A percentile compares a stretch with the other conserved stretches of the same genome.
These are phyloP conservation scores for Vanrija humicola DNA, from an alignment of 1,284 basidiomycete genomes.

Conservation along the genomic window DNA sequence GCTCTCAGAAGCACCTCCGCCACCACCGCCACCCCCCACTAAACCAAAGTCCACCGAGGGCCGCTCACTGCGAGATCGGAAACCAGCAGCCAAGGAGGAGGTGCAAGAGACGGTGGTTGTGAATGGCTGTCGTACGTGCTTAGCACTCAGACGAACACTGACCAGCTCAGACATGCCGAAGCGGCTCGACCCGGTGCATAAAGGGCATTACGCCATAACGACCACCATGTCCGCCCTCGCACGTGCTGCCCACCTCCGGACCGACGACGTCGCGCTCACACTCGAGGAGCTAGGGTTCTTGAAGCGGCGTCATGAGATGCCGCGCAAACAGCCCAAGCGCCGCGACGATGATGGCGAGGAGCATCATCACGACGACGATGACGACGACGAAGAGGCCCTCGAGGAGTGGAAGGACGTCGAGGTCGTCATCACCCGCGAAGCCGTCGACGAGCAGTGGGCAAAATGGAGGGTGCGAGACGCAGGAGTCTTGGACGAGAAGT, in stretches of 20 bases:
- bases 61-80: conserved; percentile 19
- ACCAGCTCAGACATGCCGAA: conserved; percentile 9
- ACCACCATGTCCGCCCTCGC: conserved; percentile 71
- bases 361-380: not conserved
- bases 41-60: conserved; percentile 6
- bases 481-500: conserved; percentile 39
- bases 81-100: not conserved
- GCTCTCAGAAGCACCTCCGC: conserved; percentile 17
- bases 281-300: conserved; percentile 82
- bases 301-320: conserved; percentile 39
- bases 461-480: conserved; percentile 39
- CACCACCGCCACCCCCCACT: not conserved
- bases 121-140: conserved; percentile 23
- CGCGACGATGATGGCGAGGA: conserved; percentile 21
- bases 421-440: conserved; percentile 61
- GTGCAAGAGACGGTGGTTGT: conserved; percentile 12
- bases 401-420: conserved; percentile 38
- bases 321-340: conserved; percentile 11
- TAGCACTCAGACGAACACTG: not conserved
- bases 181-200: not conserved
- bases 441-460: conserved; percentile 57
- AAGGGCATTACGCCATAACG: conserved; percentile 51
- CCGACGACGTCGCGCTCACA: conserved; percentile 83
- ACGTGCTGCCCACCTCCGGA: conserved; percentile 70
- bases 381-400: conserved; percentile 23